Percentiles rank a stretch among this genome's conserved stretches.
Conservation (phyloP, 306 rosid species). For the Argentina anserina region DNA sequence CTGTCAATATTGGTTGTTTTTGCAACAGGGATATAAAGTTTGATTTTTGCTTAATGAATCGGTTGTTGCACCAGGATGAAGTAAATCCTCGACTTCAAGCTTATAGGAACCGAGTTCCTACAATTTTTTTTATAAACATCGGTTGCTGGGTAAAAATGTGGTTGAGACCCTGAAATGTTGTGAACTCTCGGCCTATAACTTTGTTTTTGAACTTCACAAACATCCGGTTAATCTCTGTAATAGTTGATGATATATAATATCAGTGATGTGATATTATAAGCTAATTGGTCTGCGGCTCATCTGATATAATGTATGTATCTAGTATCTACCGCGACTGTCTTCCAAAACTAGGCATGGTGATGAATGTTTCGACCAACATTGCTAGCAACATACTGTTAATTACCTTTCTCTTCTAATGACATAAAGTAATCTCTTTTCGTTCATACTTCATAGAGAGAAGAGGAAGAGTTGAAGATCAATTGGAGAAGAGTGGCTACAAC, state of each 20-base stretch:
- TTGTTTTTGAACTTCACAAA: background rate
- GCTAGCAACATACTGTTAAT: background rate
- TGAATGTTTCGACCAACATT: background rate
- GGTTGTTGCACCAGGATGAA: background rate
- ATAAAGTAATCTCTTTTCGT: background rate
- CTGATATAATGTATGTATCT: background rate
- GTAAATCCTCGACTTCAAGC: background rate
- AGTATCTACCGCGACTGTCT: background rate
- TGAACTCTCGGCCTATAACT: background rate
- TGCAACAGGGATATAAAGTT: background rate
- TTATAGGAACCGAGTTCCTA: background rate
- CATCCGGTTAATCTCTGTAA: background rate
- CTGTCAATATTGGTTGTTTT: background rate
- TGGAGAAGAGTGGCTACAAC: conserved; percentile 73
- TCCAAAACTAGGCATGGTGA: background rate
- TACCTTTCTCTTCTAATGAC: background rate
- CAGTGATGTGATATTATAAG: background rate
- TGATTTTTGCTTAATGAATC: background rate
- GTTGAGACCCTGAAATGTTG: background rate
- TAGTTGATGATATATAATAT: background rate
- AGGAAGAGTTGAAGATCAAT: conserved; percentile 35
- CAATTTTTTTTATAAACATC: background rate
- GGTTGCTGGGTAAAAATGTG: background rate
- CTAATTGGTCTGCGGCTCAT: background rate
- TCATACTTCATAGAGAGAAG: conserved; percentile 21